Conservation (phyloP, 1,139 yeast genomes). For the Starmera stellimalicola region DNA sequence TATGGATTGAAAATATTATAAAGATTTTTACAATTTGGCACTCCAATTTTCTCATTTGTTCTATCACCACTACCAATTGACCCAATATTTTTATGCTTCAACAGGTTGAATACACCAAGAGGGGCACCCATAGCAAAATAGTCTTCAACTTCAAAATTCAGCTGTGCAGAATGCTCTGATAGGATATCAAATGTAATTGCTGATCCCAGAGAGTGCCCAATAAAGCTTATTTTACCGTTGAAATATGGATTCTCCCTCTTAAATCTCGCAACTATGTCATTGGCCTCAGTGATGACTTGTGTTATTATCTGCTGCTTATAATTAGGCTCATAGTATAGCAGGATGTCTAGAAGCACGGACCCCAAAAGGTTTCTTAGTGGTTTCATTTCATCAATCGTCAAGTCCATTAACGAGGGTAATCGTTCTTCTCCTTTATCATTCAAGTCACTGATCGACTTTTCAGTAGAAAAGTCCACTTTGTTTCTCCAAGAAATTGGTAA, state of each 20-base stretch:
- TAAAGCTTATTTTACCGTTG: constrained; percentile 67
- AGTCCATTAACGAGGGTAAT: constrained; percentile 58
- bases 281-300: constrained; percentile 63
- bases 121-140: constrained; percentile 86
- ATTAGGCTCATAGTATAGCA: constrained; percentile 73
- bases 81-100: constrained; percentile 45
- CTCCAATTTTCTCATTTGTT: constrained; percentile 9
- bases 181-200: constrained; percentile 75
- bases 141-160: constrained; percentile 65
- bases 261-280: constrained; percentile 54
- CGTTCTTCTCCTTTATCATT: constrained; percentile 19
- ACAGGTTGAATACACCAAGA: constrained; percentile 72
- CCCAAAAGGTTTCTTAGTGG: constrained; percentile 73
- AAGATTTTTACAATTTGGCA: constrained; percentile 48
- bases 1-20: constrained; percentile 82
- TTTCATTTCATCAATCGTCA: constrained; percentile 74
- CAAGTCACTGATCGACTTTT: constrained; percentile 23
- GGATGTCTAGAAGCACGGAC: constrained; percentile 78
- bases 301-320: constrained; percentile 54
- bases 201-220: constrained; percentile 91
- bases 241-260: constrained; percentile 61
- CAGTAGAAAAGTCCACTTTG: constrained; percentile 50
- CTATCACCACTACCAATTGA: constrained; percentile 14
- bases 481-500: constrained; percentile 77
- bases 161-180: constrained; percentile 43